These are phyloP conservation scores for Herpotrichia juniperi DNA, from an alignment of 2,329 filamentous ascomycete genomes.

Conservation along the genomic window DNA sequence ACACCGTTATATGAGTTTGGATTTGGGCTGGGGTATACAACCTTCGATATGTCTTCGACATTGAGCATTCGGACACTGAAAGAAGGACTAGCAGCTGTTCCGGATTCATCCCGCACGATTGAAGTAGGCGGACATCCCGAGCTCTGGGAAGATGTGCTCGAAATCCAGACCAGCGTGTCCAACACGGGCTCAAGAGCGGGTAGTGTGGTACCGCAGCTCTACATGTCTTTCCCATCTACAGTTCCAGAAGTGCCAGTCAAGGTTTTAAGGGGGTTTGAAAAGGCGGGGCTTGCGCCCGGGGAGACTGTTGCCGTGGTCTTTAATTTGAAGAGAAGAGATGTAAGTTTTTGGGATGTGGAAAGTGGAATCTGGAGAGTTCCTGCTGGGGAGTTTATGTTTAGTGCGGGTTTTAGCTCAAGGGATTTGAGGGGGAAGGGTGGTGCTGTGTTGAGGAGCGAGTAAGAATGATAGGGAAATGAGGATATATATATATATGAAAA, in stretches of 20 bases:
- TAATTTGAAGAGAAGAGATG: slow-evolving; percentile 74
- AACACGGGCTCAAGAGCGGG: slow-evolving; percentile 71
- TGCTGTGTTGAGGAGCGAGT: neutral
- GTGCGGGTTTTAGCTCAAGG: neutral
- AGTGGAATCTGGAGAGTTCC: slow-evolving; percentile 75
- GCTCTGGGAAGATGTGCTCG: slow-evolving; percentile 72
- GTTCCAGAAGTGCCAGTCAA: slow-evolving; percentile 68
- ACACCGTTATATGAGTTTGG: slow-evolving; percentile 81
- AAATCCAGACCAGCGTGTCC: slow-evolving; percentile 67
- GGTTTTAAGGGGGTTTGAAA: slow-evolving; percentile 78
- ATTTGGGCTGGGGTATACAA: slow-evolving; percentile 76
- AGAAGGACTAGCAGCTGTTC: slow-evolving; percentile 44
- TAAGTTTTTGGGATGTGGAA: slow-evolving; percentile 82
- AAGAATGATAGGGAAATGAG: too few relatives aligned
- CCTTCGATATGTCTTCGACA: slow-evolving; percentile 70
- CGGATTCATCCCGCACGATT: slow-evolving; percentile 32
- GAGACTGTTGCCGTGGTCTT: slow-evolving; percentile 67
- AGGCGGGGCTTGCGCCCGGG: slow-evolving; percentile 72
- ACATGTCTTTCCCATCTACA: slow-evolving; percentile 60
- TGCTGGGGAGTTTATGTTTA: slow-evolving; percentile 11
- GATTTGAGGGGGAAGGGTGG: neutral
- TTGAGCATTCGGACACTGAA: slow-evolving; percentile 65
- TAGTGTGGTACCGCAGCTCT: slow-evolving; percentile 74
- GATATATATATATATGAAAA: too few relatives aligned
- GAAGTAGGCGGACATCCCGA: slow-evolving; percentile 41